These are phyloP conservation scores for Acanthamoeba healyi DNA, from an alignment of 208 protist species.

Conservation along the genomic window DNA sequence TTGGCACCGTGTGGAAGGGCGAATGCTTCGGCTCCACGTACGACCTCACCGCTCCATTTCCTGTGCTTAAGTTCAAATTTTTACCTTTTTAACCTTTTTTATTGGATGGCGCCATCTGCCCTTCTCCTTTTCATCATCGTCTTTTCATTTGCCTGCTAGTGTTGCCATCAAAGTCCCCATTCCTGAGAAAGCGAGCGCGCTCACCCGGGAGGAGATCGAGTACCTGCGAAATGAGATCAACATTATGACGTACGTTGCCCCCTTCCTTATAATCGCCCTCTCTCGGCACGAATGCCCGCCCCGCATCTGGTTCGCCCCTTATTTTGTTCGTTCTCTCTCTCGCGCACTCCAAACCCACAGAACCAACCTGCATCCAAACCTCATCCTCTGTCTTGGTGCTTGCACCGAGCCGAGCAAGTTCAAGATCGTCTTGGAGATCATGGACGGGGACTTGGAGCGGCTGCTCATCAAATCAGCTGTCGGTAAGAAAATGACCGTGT, in stretches of 20 bases:
- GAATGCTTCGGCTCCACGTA: constrained; percentile 66
- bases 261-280: too few relatives aligned
- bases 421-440: constrained; percentile 52
- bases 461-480: constrained; percentile 35
- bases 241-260: constrained; percentile 55
- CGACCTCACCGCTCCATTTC: neutral
- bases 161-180: constrained; percentile 68
- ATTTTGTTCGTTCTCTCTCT: neutral
- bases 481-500: constrained; percentile 63
- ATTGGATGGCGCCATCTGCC: neutral
- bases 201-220: constrained; percentile 40
- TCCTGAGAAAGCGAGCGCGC: constrained; percentile 34
- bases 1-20: constrained; percentile 69
- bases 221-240: constrained; percentile 66
- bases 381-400: constrained; percentile 60
- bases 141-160: neutral
- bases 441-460: constrained; percentile 66
- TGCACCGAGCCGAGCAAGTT: constrained; percentile 64
- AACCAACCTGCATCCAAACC: constrained; percentile 59
- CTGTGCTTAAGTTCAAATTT: neutral
- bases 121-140: neutral
- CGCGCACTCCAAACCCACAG: neutral
- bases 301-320: too few relatives aligned
- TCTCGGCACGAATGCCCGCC: too few relatives aligned
- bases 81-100: neutral